Evolutionary conservation across 1,284 basidiomycete species (phyloP).

Genomic region (Malassezia pachydermatis): DNA sequence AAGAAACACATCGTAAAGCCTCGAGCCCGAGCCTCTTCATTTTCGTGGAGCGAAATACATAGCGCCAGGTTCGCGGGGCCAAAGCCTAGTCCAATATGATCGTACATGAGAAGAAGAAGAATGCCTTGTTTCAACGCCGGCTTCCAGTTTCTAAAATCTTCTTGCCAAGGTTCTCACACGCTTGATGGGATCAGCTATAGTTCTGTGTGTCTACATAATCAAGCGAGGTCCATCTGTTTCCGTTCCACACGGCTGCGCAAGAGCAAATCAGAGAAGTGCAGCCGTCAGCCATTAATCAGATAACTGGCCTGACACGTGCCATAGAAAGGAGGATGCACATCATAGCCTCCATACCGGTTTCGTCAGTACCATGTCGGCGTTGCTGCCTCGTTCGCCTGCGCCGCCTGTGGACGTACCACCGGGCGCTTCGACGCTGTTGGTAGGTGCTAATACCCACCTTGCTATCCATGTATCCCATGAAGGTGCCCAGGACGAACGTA

Average conservation of each 20-base stretch:
- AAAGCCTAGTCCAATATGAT: constrained; percentile 41
- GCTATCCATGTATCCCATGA: not conserved
- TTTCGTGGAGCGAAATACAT: constrained; percentile 40
- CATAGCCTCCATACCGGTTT: not conserved
- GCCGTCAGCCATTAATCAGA: not conserved
- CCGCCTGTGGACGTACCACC: not conserved
- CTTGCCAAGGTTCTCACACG: not conserved
- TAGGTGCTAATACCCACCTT: not conserved
- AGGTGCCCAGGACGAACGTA: not conserved
- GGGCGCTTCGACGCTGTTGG: not conserved
- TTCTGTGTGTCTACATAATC: not conserved
- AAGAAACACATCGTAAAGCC: constrained; percentile 34
- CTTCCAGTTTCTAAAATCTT: not conserved
- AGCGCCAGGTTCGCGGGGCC: constrained; percentile 45
- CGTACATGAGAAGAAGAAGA: constrained; percentile 21
- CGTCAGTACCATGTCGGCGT: not conserved
- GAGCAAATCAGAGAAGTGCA: not conserved
- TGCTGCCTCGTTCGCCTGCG: not conserved
- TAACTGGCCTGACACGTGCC: not conserved
- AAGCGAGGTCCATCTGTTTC: too few relatives aligned
- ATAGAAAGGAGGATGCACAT: not conserved
- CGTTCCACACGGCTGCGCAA: too few relatives aligned
- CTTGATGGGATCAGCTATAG: not conserved
- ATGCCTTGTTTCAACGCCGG: not conserved
- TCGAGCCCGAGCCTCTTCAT: constrained; percentile 23